Evolutionary conservation across 2,329 filamentous ascomycete species (phyloP), one percentile per base, ranked within the genome.

Genomic region (Epichloe coenophiala): DNA sequence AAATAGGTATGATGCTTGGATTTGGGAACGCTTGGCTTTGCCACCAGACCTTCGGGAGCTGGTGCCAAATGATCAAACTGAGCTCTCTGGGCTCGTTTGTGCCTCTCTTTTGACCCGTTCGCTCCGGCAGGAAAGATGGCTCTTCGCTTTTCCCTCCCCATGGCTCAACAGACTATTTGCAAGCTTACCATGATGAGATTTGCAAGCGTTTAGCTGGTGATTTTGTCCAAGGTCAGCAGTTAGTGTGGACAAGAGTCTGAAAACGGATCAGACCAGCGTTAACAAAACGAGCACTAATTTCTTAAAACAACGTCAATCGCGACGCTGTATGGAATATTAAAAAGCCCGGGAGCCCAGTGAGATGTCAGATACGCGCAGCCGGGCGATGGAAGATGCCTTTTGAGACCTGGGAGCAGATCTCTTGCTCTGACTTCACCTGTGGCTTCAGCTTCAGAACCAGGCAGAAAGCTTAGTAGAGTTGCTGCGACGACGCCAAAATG

Each of bases 1-100:
- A 80, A 81, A 59, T 80, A 82, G 13, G 76, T 74, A 56, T 77
- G 74, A 62, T 84, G 77, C 59, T 80, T 80, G 42, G 71, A 65
- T 53, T 71, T 76, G 37, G 72, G 66, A 13, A 65, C 51, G 27
- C 63, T 57, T 44, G 64, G 66, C 53, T 66, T 71, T 45, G 68
- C 67, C 47, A 67, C 63, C 48, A 71, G 61, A 46, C 59, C 62
- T 27, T 59, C 53, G 13, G 64, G 66, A 53, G 64, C 56, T 51
- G 66, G 63, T 36, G 62, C 64, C 45, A 60, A 60, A 19, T 58
- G 59, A 54, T 64, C 66, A 55, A 59, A 63, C 56, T 63, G 64
- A 40, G 61, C 58, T 54, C 60, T 61, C 47, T 61, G 59, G 47
- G 59, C 55, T 53, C 63, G 62, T 53, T 56, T 67, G 55, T 66